Evolutionary conservation across 2,329 filamentous ascomycete genomes (phyloP), one percentile per base, ranked within the genome.

Genomic region (Alternaria sp.): DNA sequence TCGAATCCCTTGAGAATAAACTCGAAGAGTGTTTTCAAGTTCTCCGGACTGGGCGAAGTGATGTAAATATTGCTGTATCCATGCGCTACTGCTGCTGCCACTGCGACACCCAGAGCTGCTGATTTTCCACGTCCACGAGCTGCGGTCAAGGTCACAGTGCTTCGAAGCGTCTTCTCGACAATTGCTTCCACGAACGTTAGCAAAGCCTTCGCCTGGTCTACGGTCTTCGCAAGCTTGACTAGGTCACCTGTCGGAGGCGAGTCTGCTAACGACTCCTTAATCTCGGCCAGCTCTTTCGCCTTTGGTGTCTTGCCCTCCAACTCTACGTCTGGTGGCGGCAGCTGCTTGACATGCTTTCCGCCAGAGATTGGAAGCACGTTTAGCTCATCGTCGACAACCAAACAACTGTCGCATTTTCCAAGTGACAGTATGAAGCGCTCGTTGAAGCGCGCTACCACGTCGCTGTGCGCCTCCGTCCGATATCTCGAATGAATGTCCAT

Each of bases 21-120:
- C 72, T 99, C 93, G 75, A 99, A 99, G 7, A 99, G 83, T 0
- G 95, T 99, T 81, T 98, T 99, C 84, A 99, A 84, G 80, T 99
- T 99, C 80, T 99, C 96, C 0, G 95, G 95, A 61, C 92, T 97
- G 0, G 94, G 94, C 1, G 94, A 98, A 1, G 95, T 99, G 75
- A 99, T 97, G 80, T 99, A 99, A 71, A 99, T 97, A 78, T 99
- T 99, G 82, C 93, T 97, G 80, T 99, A 99, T 26, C 95, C 95
- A 74, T 98, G 91, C 1, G 95, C 94, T 42, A 99, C 86, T 1
- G 96, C 96, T 3, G 95, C 93, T 3, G 95, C 95, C 41, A 99
- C 90, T 3, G 95, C 93, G 51, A 99, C 89, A 79, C 95, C 95
- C 71, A 99, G 85, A 26, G 95, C 95, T 17, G 95, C 96, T 21